Base-by-base conservation (phyloP, 75 land plant genomes). In the Larix kaempferi region DNA sequence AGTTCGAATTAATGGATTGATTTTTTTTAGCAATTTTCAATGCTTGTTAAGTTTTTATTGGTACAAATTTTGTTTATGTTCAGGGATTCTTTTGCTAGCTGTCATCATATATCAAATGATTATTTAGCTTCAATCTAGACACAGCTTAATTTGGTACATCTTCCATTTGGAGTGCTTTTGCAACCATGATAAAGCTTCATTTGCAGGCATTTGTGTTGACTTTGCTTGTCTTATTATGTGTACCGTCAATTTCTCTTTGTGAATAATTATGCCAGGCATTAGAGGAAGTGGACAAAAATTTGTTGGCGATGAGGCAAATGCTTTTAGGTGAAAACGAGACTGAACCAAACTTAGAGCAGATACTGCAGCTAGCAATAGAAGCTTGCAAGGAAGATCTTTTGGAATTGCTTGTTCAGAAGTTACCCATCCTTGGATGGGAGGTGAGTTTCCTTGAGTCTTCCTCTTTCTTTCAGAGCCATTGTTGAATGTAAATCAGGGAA, bases 261-360 rank as follows among this genome's bases (percentile, higher is more conserved):
- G 67, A 39, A 23, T 44, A 23, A 73, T 79, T 55, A 33, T 60
- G 49, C 17, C 80, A 94, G 98, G 95, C 94, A 8, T 78, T 97
- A 66, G 99, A 97, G 85, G 99, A 97, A 78, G 95, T 87, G 52
- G 99, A 94, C 57, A 97, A 94, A 90, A 94, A 90, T 61, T 64
- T 94, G 35, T 69, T 76, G 61, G 78, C 91, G 6, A 87, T 97
- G 93, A 97, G 91, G 87, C 84, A 80, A 56, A 86, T 94, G 87
- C 87, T 97, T 35, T 78, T 81, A 19, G 98, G 98, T 60, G 99
- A 97, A 78, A 89, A 85, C 17, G 99, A 97, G 73, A 79, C 83
- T 60, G 99, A 97, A 56, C 92, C 98, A 64, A 97, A 86, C 69
- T 19, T 52, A 3, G 99, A 97, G 14, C 90, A 89, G 25, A 85